These are phyloP conservation scores for Micractinium sp. DNA, from an alignment of 139 green algal species.

Conservation along the genomic window DNA sequence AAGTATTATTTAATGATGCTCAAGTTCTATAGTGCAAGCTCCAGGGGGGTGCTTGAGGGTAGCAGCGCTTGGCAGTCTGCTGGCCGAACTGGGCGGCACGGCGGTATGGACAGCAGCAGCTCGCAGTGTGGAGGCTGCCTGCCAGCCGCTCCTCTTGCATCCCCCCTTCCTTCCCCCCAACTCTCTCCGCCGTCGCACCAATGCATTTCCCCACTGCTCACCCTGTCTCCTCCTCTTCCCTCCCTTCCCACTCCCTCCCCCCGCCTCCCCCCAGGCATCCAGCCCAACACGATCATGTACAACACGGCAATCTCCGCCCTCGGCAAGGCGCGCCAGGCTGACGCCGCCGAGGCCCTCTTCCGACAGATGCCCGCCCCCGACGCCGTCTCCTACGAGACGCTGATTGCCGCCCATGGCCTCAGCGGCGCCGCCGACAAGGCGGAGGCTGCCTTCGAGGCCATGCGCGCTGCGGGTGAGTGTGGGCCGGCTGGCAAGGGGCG, in stretches of 20 bases:
- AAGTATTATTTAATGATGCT: too few species aligned
- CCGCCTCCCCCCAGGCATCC: constrained; percentile 37
- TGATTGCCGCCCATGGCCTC: constrained; percentile 83
- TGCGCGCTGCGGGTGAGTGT: constrained; percentile 31
- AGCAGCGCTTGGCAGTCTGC: neutral
- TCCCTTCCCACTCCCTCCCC: too few species aligned
- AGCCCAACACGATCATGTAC: constrained; percentile 82
- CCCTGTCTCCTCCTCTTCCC: neutral
- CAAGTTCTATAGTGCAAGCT: too few species aligned
- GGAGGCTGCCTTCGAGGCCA: constrained; percentile 58
- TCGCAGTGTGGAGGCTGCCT: neutral
- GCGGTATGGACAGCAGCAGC: neutral
- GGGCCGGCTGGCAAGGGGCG: neutral
- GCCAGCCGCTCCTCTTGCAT: neutral
- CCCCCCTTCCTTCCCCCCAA: neutral
- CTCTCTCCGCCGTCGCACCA: too few species aligned
- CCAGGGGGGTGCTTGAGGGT: too few species aligned
- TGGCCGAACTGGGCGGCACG: too few species aligned
- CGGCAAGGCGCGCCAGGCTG: constrained; percentile 72
- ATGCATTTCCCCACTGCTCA: too few species aligned
- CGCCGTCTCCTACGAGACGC: constrained; percentile 75
- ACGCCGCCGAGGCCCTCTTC: constrained; percentile 74
- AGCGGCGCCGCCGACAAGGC: constrained; percentile 59
- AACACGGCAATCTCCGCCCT: constrained; percentile 85
- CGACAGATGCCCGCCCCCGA: constrained; percentile 59